Evolutionary conservation across 2,329 filamentous ascomycete genomes (phyloP).

Genomic region (Epicoccum sorghinum): DNA sequence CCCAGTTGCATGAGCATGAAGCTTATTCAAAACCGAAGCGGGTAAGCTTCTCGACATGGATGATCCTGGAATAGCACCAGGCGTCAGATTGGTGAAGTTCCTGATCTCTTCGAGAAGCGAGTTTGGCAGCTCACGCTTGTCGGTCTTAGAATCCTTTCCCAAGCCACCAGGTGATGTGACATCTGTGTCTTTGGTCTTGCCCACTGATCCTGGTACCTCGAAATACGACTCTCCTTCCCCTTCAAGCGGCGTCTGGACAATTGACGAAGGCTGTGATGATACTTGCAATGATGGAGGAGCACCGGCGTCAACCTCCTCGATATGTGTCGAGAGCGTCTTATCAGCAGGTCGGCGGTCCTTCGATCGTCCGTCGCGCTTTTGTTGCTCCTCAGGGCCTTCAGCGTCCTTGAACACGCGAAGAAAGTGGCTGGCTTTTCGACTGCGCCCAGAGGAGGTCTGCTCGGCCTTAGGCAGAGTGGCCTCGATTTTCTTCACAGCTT

Average conservation of each 20-base stretch:
- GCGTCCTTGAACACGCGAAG: constrained; percentile 70
- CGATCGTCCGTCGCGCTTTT: constrained; percentile 54
- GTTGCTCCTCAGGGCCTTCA: constrained; percentile 60
- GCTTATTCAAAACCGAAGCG: constrained; percentile 42
- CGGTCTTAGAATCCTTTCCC: constrained; percentile 9
- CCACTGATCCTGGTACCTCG: constrained; percentile 21
- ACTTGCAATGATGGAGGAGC: constrained; percentile 23
- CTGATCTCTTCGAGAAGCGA: constrained; percentile 63
- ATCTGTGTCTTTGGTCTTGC: constrained; percentile 11
- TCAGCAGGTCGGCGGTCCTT: constrained; percentile 46
- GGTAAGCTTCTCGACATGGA: constrained; percentile 61
- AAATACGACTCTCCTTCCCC: constrained; percentile 34
- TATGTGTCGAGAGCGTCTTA: constrained; percentile 26
- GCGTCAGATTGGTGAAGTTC: constrained; percentile 59
- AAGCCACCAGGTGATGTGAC: neutral
- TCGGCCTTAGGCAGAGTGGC: constrained; percentile 66
- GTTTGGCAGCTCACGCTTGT: constrained; percentile 49
- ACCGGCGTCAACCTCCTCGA: constrained; percentile 33
- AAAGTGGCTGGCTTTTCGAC: constrained; percentile 70
- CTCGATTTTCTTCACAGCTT: constrained; percentile 68
- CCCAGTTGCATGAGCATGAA: constrained; percentile 31
- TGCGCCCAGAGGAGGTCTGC: constrained; percentile 60
- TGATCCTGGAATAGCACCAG: constrained; percentile 52
- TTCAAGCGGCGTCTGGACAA: constrained; percentile 34
- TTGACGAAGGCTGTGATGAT: constrained; percentile 33